Conservation (phyloP, 2,329 filamentous ascomycete species). For the Monilinia aucupariae region DNA sequence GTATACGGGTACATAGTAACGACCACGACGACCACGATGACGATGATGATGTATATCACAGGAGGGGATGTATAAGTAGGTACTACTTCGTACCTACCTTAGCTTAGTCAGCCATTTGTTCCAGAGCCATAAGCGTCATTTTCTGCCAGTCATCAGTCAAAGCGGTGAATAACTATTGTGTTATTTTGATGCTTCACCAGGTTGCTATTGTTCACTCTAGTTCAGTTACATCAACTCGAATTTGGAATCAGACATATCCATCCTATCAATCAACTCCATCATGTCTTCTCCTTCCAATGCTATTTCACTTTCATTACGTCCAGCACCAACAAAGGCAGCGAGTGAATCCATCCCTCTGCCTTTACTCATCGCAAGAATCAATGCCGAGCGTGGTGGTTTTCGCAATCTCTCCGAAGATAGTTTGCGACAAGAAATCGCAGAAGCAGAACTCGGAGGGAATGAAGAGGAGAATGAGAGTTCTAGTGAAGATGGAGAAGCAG, state of each 20-base stretch:
- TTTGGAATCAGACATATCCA: too few relatives aligned
- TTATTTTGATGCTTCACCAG: too few relatives aligned
- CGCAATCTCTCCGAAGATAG: slow-evolving; percentile 70
- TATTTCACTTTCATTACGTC: slow-evolving; percentile 55
- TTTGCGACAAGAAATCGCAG: slow-evolving; percentile 61
- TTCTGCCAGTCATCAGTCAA: neutral
- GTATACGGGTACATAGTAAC: too few relatives aligned
- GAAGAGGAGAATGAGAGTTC: slow-evolving; percentile 39
- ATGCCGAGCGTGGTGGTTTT: slow-evolving; percentile 74
- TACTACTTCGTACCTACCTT: too few relatives aligned
- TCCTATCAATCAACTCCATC: neutral
- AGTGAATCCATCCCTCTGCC: slow-evolving; percentile 58
- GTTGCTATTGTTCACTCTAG: too few relatives aligned
- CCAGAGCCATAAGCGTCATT: neutral
- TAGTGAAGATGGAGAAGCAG: slow-evolving; percentile 45
- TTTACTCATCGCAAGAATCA: slow-evolving; percentile 73
- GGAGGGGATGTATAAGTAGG: too few relatives aligned
- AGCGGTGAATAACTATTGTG: neutral
- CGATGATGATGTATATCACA: too few relatives aligned
- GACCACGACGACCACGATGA: too few relatives aligned
- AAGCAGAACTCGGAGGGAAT: slow-evolving; percentile 33
- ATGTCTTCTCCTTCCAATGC: slow-evolving; percentile 27
- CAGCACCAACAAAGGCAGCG: slow-evolving; percentile 49
- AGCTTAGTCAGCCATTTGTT: too few relatives aligned
- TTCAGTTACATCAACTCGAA: too few relatives aligned